Percentiles rank a stretch among this genome's conserved stretches.
Conservation (phyloP, 2,329 filamentous ascomycete genomes). For the Apiospora sp. region DNA sequence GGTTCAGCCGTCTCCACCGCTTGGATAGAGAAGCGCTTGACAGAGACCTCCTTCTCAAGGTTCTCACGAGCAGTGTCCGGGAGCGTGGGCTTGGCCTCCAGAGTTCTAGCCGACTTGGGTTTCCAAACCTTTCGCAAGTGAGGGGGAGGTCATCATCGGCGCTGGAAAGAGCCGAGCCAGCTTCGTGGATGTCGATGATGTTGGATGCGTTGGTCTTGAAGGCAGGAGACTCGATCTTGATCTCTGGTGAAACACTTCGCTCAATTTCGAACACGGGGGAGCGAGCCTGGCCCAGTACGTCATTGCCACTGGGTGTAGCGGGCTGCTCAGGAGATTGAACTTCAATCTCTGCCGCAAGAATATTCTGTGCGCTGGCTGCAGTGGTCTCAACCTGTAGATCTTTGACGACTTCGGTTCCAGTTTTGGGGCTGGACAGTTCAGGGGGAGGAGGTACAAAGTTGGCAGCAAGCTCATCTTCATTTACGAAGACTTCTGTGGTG, state of each 20-base stretch:
- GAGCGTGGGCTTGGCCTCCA: not conserved
- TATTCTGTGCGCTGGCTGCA: not conserved
- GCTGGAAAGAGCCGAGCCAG: not conserved
- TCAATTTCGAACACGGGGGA: not conserved
- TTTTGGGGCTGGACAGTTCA: not conserved
- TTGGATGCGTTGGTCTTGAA: not conserved
- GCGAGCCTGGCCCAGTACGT: not conserved
- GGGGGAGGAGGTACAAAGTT: not conserved
- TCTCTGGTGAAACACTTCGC: not conserved
- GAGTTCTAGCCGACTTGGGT: not conserved
- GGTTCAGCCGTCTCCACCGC: not conserved
- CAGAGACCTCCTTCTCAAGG: not conserved
- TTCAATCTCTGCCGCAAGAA: not conserved
- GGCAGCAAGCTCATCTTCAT: not conserved
- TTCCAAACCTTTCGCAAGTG: slow-evolving; percentile 5
- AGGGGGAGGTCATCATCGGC: not conserved
- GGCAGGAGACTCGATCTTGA: not conserved
- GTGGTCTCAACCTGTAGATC: not conserved
- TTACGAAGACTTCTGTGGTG: slow-evolving; percentile 29
- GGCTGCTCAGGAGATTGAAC: not conserved
- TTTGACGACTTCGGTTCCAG: not conserved
- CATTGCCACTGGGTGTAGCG: not conserved
- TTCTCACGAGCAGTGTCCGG: not conserved
- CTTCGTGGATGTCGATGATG: not conserved
- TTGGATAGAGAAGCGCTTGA: not conserved